These are phyloP conservation scores for Neurospora sublineolata DNA, from an alignment of 495 filamentous ascomycete genomes.

Conservation along the genomic window DNA sequence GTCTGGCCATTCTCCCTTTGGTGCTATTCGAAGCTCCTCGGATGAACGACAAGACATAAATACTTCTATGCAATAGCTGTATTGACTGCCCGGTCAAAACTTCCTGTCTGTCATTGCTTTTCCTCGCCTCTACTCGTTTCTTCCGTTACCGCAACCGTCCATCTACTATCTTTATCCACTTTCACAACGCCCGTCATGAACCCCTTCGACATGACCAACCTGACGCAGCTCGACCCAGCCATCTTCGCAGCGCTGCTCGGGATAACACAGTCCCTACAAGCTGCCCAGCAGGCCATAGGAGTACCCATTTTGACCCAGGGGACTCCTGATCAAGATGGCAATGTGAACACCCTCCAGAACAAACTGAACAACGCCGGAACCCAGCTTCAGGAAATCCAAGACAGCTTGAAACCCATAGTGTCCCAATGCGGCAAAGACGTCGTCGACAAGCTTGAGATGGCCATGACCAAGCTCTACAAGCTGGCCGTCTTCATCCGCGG, in stretches of 20 bases:
- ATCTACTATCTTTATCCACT: neutral
- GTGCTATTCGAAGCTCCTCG: neutral
- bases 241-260: neutral
- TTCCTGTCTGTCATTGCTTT: neutral
- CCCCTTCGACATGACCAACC: neutral
- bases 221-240: neutral
- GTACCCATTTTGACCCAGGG: neutral
- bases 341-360: neutral
- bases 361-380: neutral
- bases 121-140: neutral
- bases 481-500: constrained; percentile 2
- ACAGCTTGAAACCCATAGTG: neutral
- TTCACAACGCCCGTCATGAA: neutral
- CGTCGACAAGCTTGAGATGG: constrained; percentile 2
- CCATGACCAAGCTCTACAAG: constrained; percentile 1
- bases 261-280: too few species aligned
- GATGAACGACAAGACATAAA: neutral
- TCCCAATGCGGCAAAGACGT: neutral
- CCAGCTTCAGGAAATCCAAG: neutral
- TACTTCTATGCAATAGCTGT: neutral
- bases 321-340: neutral
- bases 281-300: neutral
- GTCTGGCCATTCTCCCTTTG: neutral
- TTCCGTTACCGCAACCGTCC: neutral
- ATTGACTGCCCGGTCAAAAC: neutral